These are phyloP conservation scores for Geotrichum reessii DNA, from an alignment of 1,139 yeast genomes.

Conservation along the genomic window DNA sequence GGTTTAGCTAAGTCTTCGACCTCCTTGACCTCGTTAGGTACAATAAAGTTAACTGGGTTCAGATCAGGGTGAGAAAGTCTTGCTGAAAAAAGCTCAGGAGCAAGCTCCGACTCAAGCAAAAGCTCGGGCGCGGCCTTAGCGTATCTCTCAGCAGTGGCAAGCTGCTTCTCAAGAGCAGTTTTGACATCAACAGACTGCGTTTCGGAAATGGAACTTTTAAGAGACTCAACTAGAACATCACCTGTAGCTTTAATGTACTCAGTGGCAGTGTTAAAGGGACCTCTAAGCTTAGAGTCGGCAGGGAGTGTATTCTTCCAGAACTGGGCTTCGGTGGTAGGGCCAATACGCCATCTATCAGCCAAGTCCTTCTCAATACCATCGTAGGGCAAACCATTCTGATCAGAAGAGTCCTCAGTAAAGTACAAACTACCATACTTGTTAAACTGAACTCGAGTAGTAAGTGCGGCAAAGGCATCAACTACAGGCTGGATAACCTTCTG, in stretches of 20 bases:
- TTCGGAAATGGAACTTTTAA: conserved; percentile 52
- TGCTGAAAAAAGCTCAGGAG: conserved; percentile 54
- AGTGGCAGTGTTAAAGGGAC: conserved; percentile 66
- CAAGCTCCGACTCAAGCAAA: conserved; percentile 25
- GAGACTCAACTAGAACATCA: conserved; percentile 58
- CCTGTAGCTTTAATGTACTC: conserved; percentile 62
- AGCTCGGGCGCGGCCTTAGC: conserved; percentile 50
- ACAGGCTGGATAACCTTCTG: conserved; percentile 36
- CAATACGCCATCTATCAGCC: conserved; percentile 76
- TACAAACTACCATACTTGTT: conserved; percentile 77
- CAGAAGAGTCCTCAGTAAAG: conserved; percentile 54
- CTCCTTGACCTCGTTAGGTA: conserved; percentile 36
- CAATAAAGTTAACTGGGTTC: conserved; percentile 81
- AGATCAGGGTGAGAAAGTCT: conserved; percentile 75
- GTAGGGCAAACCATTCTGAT: conserved; percentile 48
- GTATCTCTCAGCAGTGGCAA: conserved; percentile 53
- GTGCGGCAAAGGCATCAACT: conserved; percentile 32
- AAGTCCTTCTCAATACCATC: conserved; percentile 55
- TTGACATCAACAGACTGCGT: conserved; percentile 44
- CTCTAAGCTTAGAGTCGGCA: conserved; percentile 39
- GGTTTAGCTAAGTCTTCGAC: conserved; percentile 13
- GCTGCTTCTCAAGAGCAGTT: conserved; percentile 41
- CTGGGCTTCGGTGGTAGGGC: conserved; percentile 78
- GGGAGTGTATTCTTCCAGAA: conserved; percentile 54
- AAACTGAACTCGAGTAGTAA: conserved; percentile 43